A percentile compares a stretch with the other conserved stretches of the same genome.
Conservation (phyloP, 2,329 filamentous ascomycete species). For the Aureobasidium subglaciale region DNA sequence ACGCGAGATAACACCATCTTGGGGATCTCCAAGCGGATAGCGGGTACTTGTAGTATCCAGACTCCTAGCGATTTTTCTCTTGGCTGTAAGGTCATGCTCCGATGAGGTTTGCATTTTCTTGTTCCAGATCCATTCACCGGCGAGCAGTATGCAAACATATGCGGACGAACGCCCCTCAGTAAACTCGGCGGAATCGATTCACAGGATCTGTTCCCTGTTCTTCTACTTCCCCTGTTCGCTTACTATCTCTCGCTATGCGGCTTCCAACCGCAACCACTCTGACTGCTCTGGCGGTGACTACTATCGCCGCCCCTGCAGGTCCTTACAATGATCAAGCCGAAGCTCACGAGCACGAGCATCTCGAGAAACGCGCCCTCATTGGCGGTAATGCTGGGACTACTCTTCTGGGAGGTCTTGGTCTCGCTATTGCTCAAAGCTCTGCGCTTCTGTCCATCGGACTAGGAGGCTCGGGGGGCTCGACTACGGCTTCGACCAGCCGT, state of each 20-base stretch:
- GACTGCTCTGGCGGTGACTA: background rate
- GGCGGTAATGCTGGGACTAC: background rate
- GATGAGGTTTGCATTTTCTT: background rate
- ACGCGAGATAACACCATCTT: background rate
- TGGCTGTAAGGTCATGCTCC: background rate
- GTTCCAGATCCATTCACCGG: background rate
- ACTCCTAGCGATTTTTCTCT: background rate
- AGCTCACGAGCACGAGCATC: background rate
- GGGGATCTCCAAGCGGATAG: background rate
- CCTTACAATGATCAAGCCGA: background rate
- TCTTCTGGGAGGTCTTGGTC: background rate
- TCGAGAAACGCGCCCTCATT: background rate
- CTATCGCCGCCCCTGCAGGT: conserved; percentile 1
- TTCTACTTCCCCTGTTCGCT: background rate
- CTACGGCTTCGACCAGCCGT: background rate
- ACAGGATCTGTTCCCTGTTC: background rate
- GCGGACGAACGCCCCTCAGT: background rate
- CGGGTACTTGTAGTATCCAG: background rate
- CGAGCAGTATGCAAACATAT: background rate
- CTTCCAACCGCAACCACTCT: background rate
- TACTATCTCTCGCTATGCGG: background rate
- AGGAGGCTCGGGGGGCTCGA: background rate
- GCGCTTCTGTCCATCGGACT: background rate
- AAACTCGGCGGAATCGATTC: background rate
- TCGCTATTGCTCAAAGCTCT: background rate